Evolutionary conservation across 2,329 filamentous ascomycete genomes (phyloP), one percentile per base, ranked within the genome.

Genomic region (Trichoderma sp.): DNA sequence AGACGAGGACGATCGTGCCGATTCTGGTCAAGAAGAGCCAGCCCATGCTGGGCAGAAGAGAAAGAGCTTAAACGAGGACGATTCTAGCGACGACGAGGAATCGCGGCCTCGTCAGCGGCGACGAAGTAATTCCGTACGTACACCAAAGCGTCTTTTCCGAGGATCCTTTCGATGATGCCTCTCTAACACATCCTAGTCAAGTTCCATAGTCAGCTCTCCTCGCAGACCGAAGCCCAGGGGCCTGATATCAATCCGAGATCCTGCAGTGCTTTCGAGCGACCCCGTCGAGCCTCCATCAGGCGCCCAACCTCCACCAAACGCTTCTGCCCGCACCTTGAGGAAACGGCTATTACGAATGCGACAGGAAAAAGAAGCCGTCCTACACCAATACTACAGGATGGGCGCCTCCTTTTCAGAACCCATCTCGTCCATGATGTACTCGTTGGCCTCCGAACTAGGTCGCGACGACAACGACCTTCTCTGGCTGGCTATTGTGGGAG

Each of bases 381-480:
- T 98, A 42, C 88, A 91, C 59, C 86, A 88, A 70, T 98, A 99
- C 80, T 97, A 98, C 80, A 86, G 89, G 32, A 86, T 92, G 34
- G 95, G 95, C 48, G 90, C 92, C 3, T 97, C 93, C 2, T 97
- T 97, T 76, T 94, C 94, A 0, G 95, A 99, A 76, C 95, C 95
- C 1, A 92, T 98, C 66, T 95, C 94, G 0, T 97, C 94, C 0
- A 90, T 98, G 81, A 87, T 97, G 75, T 99, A 98, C 79, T 96
- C 93, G 0, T 84, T 99, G 15, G 95, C 94, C 1, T 97, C 94
- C 1, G 95, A 98, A 76, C 87, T 99, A 7, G 95, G 95, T 70
- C 91, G 94, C 64, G 95, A 98, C 83, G 94, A 98, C 78, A 99
- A 98, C 74, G 94, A 99, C 74, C 84, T 98, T 25, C 84, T 99